Conservation (phyloP, 202 grass and related monocot genomes). For the Bolboschoenoplectus hybrid region DNA sequence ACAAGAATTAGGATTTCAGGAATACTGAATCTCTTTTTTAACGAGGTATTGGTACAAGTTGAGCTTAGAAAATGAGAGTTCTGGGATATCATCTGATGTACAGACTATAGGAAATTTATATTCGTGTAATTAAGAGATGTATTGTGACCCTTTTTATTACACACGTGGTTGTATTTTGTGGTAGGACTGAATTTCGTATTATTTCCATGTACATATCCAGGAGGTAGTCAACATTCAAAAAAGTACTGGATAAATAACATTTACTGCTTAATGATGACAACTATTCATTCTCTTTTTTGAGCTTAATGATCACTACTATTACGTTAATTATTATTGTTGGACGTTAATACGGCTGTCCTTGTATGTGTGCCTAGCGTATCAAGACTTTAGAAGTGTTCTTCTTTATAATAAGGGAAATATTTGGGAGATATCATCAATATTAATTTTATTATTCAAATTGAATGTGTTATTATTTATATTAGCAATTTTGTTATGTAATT, state of each 20-base stretch:
- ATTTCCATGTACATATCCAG: conserved; percentile 3
- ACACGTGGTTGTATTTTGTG: neutral
- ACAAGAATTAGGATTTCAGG: neutral
- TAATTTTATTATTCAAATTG: no score
- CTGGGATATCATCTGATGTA: conserved; percentile 22
- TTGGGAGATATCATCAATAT: no score
- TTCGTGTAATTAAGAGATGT: conserved; percentile 24
- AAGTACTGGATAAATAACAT: conserved; percentile 3
- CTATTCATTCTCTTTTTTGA: neutral
- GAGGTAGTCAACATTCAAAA: neutral
- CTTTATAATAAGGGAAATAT: no score
- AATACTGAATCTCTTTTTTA: neutral
- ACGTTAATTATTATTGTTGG: neutral
- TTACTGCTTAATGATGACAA: neutral
- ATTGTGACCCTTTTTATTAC: neutral
- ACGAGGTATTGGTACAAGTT: neutral
- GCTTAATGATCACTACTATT: neutral
- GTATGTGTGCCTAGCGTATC: no score
- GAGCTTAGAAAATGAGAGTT: neutral
- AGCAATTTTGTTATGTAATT: no score
- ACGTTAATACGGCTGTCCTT: neutral
- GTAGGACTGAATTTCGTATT: neutral
- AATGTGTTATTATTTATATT: no score
- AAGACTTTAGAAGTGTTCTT: no score
- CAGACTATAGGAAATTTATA: conserved; percentile 32